These are phyloP conservation scores for Pseudoturritis turrita DNA, from an alignment of 345 rosid genomes.

Conservation along the genomic window DNA sequence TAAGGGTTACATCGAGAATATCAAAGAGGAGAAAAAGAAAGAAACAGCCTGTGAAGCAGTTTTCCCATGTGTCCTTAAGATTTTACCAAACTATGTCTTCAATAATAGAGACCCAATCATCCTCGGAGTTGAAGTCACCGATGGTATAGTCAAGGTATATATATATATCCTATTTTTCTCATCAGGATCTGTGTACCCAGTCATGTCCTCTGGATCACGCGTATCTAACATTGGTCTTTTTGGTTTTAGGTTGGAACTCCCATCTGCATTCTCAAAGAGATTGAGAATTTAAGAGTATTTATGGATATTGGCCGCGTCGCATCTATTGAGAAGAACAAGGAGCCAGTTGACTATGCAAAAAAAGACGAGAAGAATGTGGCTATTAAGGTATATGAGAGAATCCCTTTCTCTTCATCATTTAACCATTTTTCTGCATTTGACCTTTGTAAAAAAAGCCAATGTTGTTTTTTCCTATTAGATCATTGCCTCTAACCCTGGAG, in stretches of 20 bases:
- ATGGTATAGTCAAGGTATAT: conserved; percentile 63
- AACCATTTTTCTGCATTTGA: too few relatives aligned
- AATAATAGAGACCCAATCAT: conserved; percentile 87
- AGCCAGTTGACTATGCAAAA: conserved; percentile 70
- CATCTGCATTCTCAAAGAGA: conserved; percentile 50
- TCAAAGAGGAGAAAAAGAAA: conserved; percentile 88
- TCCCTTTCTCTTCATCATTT: background rate
- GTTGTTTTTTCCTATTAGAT: conserved; percentile 40
- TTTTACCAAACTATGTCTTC: conserved; percentile 70
- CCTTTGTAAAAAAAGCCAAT: background rate
- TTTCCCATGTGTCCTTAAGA: conserved; percentile 83
- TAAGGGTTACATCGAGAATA: conserved; percentile 68
- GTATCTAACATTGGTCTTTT: background rate
- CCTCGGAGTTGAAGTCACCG: conserved; percentile 77
- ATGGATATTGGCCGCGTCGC: conserved; percentile 85
- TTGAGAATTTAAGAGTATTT: conserved; percentile 44
- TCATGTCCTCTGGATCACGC: background rate
- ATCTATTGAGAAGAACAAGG: conserved; percentile 71
- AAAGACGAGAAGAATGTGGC: conserved; percentile 67
- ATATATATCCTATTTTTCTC: conserved; percentile 19
- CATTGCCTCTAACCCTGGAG: conserved; percentile 60
- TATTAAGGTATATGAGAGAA: conserved; percentile 56
- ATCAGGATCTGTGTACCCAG: background rate
- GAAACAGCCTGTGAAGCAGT: conserved; percentile 92
- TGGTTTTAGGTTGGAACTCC: conserved; percentile 78